Evolutionary conservation across 305 asterid genomes (phyloP), one percentile per base, ranked within the genome.

Genomic region (Solanum aculeatissimum): DNA sequence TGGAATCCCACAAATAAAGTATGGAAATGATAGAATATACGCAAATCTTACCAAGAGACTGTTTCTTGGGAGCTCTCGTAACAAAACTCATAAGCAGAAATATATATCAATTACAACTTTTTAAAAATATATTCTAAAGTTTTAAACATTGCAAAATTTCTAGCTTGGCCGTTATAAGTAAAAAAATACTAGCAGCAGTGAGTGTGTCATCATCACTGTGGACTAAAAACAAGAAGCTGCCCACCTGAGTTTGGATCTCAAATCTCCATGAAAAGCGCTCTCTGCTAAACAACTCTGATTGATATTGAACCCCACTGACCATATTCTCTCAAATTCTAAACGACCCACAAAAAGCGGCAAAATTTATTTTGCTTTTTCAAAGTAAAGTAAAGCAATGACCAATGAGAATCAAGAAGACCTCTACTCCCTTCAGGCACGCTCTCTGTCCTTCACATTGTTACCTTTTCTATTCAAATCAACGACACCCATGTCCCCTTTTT

Each of bases 351-450:
- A 71, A 82, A 86, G 90, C 78, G 85, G 83, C 75, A 53, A 70
- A 70, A 2, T 68, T 54, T 65, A 15, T 69, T 35, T 45, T 45
- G n/a, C 35, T 25, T 77, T 85, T 82, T 70, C 27, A 29, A 43
- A 43, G 23, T 62, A 29, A 74, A 63, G 45, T 45, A 72, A 62
- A 13, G 62, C 84, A 83, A 94, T 92, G 95, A 85, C 89, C 91
- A 91, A 65, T 86, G 84, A 88, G 79, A 45, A 84, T 81, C 90
- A 83, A 63, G 86, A 88, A 68, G 38, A 51, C 84, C 86, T 89
- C 77, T 89, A 77, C 88, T 78, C 89, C 83, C 85, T 87, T 68
- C 92, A 88, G 88, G 97, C 91, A 87, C 82, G 84, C 86, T 69
- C 83, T 81, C 85, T 60, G 86, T 43, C 84, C 83, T 86, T 79